Percentiles rank a stretch among this genome's conserved stretches.
phyloP scores from a whole-genome alignment of 345 rosid species.

The Camelina neglecta region DNA sequence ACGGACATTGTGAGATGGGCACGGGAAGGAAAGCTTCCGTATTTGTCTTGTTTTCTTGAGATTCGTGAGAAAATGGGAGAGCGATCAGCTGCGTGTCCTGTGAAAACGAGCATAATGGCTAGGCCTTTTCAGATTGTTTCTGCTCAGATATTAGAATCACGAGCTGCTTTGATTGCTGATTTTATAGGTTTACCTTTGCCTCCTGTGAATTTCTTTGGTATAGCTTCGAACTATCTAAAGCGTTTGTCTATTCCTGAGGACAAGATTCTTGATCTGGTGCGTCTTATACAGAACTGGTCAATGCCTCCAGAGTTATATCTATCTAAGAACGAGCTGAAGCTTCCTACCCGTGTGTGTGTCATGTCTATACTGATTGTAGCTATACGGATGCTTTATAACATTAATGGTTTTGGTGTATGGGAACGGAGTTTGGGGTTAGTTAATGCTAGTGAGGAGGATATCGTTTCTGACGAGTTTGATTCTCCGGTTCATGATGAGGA shows the following conservation, averaged over 20 bases:
- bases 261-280: slow-evolving; percentile 60
- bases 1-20: slow-evolving; percentile 77
- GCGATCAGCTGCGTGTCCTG: slow-evolving; percentile 62
- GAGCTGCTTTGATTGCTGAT: slow-evolving; percentile 70
- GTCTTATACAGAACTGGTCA: slow-evolving; percentile 65
- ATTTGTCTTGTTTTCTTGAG: slow-evolving; percentile 62
- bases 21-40: slow-evolving; percentile 73
- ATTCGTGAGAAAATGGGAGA: slow-evolving; percentile 60
- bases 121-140: slow-evolving; percentile 57
- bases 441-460: slow-evolving; percentile 25
- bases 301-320: slow-evolving; percentile 81
- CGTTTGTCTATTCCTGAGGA: slow-evolving; percentile 59
- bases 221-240: slow-evolving; percentile 64
- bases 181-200: slow-evolving; percentile 67
- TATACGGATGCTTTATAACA: slow-evolving; percentile 60
- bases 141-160: slow-evolving; percentile 60
- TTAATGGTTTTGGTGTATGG: slow-evolving; percentile 76
- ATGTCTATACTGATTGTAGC: slow-evolving; percentile 68
- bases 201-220: slow-evolving; percentile 70
- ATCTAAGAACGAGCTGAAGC: slow-evolving; percentile 57
- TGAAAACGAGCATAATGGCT: slow-evolving; percentile 67
- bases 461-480: slow-evolving; percentile 30
- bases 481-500: slow-evolving; percentile 33
- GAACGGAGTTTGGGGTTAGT: slow-evolving; percentile 45
- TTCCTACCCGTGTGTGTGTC: slow-evolving; percentile 68